Conservation (phyloP, 192 early-diverging fungal genomes). For the Podila epigama region DNA sequence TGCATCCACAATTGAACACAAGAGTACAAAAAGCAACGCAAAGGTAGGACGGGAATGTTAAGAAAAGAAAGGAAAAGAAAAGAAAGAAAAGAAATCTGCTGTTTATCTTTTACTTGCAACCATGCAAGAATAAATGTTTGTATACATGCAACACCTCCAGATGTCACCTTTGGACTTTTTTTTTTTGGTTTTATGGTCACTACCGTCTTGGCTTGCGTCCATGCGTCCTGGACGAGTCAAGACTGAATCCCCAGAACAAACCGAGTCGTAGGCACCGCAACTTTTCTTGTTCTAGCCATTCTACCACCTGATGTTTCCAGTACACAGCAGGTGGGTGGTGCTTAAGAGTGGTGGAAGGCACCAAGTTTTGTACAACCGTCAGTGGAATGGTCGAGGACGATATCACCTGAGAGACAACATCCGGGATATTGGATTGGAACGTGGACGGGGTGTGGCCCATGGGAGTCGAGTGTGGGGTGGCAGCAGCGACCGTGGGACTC, state of each 20-base stretch:
- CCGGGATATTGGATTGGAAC: constrained; percentile 10
- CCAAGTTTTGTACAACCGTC: constrained; percentile 20
- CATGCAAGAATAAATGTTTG: too few species aligned
- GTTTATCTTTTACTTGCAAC: too few species aligned
- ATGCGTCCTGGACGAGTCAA: constrained; percentile 10
- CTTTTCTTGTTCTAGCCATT: constrained; percentile 48
- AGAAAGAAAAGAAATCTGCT: too few species aligned
- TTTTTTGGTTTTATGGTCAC: neutral
- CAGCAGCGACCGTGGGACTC: neutral
- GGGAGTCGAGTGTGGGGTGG: constrained; percentile 26
- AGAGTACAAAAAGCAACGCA: too few species aligned
- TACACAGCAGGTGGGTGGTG: constrained; percentile 39
- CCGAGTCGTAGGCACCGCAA: constrained; percentile 30
- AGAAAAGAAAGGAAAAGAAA: too few species aligned
- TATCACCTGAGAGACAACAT: constrained; percentile 19
- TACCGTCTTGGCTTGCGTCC: neutral
- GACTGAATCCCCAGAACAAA: constrained; percentile 45
- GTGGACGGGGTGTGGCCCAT: neutral
- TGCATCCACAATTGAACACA: too few species aligned
- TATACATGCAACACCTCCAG: too few species aligned
- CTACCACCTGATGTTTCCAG: constrained; percentile 45
- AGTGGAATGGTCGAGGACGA: constrained; percentile 2
- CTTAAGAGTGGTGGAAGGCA: constrained; percentile 29
- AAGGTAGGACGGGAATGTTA: too few species aligned
- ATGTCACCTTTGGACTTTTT: too few species aligned